Conservation (phyloP, 2,329 filamentous ascomycete species). For the Beauveria medogensis region DNA sequence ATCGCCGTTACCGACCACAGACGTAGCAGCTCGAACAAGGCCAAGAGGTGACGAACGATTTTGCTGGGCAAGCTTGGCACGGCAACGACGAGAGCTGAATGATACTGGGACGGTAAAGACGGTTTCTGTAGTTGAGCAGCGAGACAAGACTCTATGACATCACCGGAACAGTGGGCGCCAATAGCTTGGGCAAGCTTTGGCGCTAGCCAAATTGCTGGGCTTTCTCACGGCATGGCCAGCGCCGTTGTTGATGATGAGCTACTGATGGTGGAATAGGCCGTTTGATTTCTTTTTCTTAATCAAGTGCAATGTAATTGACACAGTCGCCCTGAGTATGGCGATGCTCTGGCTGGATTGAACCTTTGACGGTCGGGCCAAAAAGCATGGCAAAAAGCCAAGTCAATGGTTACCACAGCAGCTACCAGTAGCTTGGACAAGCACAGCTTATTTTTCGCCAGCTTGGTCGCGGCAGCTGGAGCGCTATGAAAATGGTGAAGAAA, state of each 20-base stretch:
- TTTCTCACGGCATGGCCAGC: background rate
- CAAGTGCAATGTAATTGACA: no score
- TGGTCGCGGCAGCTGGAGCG: background rate
- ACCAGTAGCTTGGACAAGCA: no score
- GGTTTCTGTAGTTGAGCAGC: background rate
- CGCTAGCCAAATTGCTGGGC: background rate
- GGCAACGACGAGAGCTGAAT: background rate
- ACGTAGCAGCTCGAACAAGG: background rate
- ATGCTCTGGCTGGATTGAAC: no score
- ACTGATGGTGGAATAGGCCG: background rate
- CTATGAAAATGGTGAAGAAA: background rate
- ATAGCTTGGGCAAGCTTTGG: slow-evolving; percentile 4
- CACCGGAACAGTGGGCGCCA: background rate
- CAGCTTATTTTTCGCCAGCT: no score
- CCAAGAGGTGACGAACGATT: no score
- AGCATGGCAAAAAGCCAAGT: no score
- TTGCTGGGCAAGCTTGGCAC: background rate
- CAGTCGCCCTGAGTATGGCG: no score
- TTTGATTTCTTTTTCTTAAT: background rate
- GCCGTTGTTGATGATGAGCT: background rate
- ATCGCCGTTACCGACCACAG: background rate
- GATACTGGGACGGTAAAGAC: no score
- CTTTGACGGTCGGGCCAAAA: no score
- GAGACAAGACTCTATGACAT: slow-evolving; percentile 6
- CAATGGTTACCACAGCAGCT: no score